Conservation (phyloP, 768 basidiomycete genomes). For the Agrocybe praecox region DNA sequence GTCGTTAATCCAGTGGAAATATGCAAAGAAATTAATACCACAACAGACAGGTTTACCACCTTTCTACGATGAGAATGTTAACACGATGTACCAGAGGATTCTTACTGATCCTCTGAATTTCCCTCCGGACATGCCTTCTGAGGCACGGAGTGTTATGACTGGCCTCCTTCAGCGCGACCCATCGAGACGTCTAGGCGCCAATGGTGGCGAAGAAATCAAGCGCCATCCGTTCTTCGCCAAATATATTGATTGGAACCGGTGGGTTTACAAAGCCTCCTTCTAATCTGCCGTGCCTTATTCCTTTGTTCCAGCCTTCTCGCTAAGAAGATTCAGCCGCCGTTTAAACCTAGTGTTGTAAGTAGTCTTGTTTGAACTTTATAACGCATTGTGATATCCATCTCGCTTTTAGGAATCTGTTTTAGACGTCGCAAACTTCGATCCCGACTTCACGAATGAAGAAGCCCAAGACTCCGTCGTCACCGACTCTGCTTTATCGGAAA, state of each 20-base stretch:
- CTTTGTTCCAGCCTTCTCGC: conserved; percentile 59
- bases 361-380: not conserved
- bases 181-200: conserved; percentile 79
- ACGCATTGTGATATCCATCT: not conserved
- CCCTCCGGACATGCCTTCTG: conserved; percentile 83
- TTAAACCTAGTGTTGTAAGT: conserved; percentile 94
- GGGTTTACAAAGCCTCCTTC: conserved; percentile 19
- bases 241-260: conserved; percentile 91
- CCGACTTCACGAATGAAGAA: conserved; percentile 95
- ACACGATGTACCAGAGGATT: conserved; percentile 97
- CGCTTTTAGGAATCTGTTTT: conserved; percentile 77
- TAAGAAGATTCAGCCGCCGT: conserved; percentile 96
- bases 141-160: conserved; percentile 88
- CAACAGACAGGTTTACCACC: conserved; percentile 90
- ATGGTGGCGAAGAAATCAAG: conserved; percentile 96
- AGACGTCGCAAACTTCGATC: conserved; percentile 96
- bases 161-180: conserved; percentile 92
- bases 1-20: not conserved
- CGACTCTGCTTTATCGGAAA: conserved; percentile 90
- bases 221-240: conserved; percentile 93
- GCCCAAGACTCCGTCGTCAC: conserved; percentile 96
- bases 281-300: not conserved
- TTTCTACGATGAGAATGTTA: conserved; percentile 99
- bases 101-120: conserved; percentile 92
- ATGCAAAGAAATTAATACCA: not conserved